Conservation (phyloP, 2,329 filamentous ascomycete species). For the Venturiaceae sp. region DNA sequence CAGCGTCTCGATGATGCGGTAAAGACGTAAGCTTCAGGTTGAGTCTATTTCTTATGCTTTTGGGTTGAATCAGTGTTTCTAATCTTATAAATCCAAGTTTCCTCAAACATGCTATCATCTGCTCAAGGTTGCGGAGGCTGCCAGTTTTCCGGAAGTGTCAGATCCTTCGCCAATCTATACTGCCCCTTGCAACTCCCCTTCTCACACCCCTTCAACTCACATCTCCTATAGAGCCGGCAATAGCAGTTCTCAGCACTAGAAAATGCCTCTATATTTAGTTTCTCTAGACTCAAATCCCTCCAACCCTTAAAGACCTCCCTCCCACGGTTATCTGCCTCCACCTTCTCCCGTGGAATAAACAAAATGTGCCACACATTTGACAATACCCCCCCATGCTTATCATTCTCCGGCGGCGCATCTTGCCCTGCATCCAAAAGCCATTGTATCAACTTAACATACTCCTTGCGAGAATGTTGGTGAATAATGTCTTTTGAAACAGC, state of each 20-base stretch:
- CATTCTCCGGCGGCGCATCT: neutral
- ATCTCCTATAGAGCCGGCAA: constrained; percentile 33
- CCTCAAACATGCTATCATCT: no score
- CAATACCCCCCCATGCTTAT: constrained; percentile 23
- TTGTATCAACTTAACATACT: constrained; percentile 43
- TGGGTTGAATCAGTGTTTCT: no score
- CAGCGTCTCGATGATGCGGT: no score
- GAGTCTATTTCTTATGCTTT: no score
- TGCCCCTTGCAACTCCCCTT: neutral
- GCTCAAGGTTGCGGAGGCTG: no score
- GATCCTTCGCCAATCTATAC: neutral
- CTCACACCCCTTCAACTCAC: constrained; percentile 12
- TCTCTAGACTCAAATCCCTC: constrained; percentile 17
- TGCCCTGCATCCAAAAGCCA: constrained; percentile 38
- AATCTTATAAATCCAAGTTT: no score
- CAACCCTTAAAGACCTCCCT: constrained; percentile 24
- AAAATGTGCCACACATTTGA: constrained; percentile 42
- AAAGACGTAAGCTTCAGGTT: no score
- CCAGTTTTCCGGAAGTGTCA: neutral
- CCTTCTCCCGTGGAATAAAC: constrained; percentile 23
- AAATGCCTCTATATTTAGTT: neutral
- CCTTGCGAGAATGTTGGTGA: constrained; percentile 37
- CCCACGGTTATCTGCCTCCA: no score
- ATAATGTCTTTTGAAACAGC: constrained; percentile 39
- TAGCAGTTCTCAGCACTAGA: constrained; percentile 23